Evolutionary conservation across 768 basidiomycete genomes (phyloP), one percentile per base, ranked within the genome.

Genomic region (Lentinula edodes): DNA sequence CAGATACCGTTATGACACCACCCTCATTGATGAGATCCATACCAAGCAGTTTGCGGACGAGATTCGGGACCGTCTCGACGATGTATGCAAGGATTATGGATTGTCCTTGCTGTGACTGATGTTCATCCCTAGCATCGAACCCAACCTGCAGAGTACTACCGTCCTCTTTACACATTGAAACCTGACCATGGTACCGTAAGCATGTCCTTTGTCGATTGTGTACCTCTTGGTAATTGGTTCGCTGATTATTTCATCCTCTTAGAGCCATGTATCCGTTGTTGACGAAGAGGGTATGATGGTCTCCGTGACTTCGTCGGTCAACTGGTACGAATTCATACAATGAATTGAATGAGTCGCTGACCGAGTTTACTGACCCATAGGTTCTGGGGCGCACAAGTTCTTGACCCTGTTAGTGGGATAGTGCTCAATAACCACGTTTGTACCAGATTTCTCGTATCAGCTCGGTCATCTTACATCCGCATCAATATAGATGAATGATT

Each of bases 401-500:
- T 89, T 67, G 87, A 88, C 67, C 76, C 82, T 0, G 73, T 80
- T 51, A 89, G 88, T 0, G 89, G 89, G 0, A 76, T 90, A 20
- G 79, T 90, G 51, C 72, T 91, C 58, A 90, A 90, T 65, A 82
- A 90, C 64, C 85, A 88, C 75, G 83, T 79, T 65, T 65, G 75
- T 12, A 42, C 36, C 43, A 5, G 3, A 12, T 18, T 18, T 48
- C 20, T 6, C 46, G 46, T 23, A 1, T 9, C 41, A 39, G 28
- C 15, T 46, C 23, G 15, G 41, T 35, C 38, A 2, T 39, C 38
- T 13, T 28, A 39, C 48, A 9, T 39, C 1, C 6, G 1, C 38
- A 39, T 39, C 38, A 8, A 6, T 32, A 8, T 56, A 87, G 83
- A 91, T 93, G 90, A 92, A 94, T 63, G 96, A 98, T 72, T 98